phyloP scores from a whole-genome alignment of 805 yeast genomes.

The Pichia cephalocereana region DNA sequence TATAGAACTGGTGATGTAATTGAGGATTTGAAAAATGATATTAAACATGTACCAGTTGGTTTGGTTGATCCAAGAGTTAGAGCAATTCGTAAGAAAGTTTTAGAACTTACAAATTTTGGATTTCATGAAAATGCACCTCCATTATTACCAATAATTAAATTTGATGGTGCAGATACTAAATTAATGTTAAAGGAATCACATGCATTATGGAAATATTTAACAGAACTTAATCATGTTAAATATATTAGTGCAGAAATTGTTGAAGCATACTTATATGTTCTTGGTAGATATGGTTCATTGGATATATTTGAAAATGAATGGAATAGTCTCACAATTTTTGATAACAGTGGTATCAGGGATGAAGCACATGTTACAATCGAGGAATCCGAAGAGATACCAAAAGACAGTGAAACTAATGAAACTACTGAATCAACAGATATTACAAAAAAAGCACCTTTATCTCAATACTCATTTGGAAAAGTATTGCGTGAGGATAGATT shows the following conservation, averaged over 20 bases:
- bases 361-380: conserved; percentile 16
- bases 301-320: conserved; percentile 29
- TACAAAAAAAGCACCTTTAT: background rate
- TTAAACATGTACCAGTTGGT: conserved; percentile 22
- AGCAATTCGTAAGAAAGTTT: conserved; percentile 30
- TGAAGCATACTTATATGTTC: conserved; percentile 44
- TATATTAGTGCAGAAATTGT: conserved; percentile 35
- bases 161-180: conserved; percentile 17
- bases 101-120: conserved; percentile 23
- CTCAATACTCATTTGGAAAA: conserved; percentile 4
- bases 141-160: conserved; percentile 44
- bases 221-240: background rate
- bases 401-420: conserved; percentile 6
- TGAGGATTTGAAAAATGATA: background rate
- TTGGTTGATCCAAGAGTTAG: conserved; percentile 31
- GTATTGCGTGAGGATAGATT: conserved; percentile 37
- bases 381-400: conserved; percentile 11
- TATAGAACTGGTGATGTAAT: conserved; percentile 8
- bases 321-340: conserved; percentile 28
- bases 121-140: conserved; percentile 51
- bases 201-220: conserved; percentile 59
- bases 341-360: conserved; percentile 17
- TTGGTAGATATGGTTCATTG: conserved; percentile 28
- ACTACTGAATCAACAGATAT: conserved; percentile 8
- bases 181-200: conserved; percentile 63